Percentiles rank a stretch among this genome's conserved stretches.
These are phyloP conservation scores for Chloris gayana DNA, from an alignment of 176 grass and related monocot genomes.

Conservation along the genomic window DNA sequence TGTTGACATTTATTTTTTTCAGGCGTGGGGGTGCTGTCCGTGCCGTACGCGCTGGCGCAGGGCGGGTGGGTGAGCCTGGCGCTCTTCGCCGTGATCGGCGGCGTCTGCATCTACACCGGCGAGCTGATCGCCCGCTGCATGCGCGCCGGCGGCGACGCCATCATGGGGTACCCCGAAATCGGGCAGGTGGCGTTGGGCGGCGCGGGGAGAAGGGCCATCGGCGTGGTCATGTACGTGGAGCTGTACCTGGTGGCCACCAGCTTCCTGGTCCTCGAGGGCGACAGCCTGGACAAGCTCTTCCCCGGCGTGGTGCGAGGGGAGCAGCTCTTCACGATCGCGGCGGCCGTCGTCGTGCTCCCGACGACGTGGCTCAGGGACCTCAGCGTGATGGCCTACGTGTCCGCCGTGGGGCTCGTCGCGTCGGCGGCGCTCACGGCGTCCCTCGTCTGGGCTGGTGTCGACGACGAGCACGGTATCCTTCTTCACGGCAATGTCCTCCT, in stretches of 20 bases:
- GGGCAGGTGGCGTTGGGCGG: slow-evolving; percentile 53
- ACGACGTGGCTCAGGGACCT: slow-evolving; percentile 61
- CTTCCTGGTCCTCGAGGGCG: slow-evolving; percentile 55
- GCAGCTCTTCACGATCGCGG: slow-evolving; percentile 42
- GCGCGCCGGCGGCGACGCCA: slow-evolving; percentile 31
- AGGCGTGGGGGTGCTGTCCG: slow-evolving; percentile 64
- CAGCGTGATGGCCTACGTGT: slow-evolving; percentile 59
- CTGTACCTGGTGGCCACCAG: slow-evolving; percentile 52
- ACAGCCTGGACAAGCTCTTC: slow-evolving; percentile 57
- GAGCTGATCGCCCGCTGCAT: slow-evolving; percentile 61
- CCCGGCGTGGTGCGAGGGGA: slow-evolving; percentile 46
- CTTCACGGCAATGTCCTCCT: slow-evolving; percentile 23
- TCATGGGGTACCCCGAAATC: slow-evolving; percentile 58
- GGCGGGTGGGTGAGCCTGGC: slow-evolving; percentile 66
- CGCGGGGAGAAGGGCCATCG: slow-evolving; percentile 38
- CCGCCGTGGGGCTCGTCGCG: slow-evolving; percentile 54
- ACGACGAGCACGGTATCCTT: slow-evolving; percentile 51
- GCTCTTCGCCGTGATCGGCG: slow-evolving; percentile 54
- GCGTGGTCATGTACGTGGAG: slow-evolving; percentile 59
- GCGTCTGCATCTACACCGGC: slow-evolving; percentile 71
- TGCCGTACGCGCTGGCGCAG: slow-evolving; percentile 60
- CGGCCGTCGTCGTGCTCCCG: slow-evolving; percentile 47
- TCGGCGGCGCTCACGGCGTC: slow-evolving; percentile 55
- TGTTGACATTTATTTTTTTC: too few species aligned
- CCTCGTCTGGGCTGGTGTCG: slow-evolving; percentile 54